Percentiles rank a stretch among this genome's conserved stretches.
Conservation (phyloP, 1,139 yeast genomes). For the Yamadazyma pseudoaaseri region DNA sequence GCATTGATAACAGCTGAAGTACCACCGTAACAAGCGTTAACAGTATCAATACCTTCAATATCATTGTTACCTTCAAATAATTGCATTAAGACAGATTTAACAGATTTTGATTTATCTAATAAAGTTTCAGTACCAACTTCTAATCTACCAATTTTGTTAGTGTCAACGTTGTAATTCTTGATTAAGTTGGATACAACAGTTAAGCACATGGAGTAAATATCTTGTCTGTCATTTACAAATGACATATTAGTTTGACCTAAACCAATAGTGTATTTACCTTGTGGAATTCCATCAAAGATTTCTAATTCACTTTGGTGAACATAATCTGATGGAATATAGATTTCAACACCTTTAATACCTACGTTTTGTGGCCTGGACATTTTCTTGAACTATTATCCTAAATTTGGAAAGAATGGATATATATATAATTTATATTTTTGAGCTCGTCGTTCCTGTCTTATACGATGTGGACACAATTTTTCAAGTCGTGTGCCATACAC, state of each 20-base stretch:
- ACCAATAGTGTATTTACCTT: slow-evolving; percentile 98
- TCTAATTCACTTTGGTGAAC: slow-evolving; percentile 91
- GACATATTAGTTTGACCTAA: slow-evolving; percentile 98
- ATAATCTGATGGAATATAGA: slow-evolving; percentile 79
- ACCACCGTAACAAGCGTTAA: slow-evolving; percentile 99
- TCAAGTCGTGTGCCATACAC: slow-evolving; percentile 4
- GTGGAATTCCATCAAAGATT: slow-evolving; percentile 76
- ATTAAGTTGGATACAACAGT: slow-evolving; percentile 79
- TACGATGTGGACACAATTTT: slow-evolving; percentile 7
- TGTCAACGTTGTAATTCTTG: slow-evolving; percentile 78
- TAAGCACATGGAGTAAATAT: slow-evolving; percentile 86
- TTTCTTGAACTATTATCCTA: neutral
- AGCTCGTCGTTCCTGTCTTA: slow-evolving; percentile 8
- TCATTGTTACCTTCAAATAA: slow-evolving; percentile 86
- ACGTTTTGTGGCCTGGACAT: slow-evolving; percentile 51
- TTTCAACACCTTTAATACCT: slow-evolving; percentile 95
- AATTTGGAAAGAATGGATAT: slow-evolving; percentile 3
- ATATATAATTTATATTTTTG: slow-evolving; percentile 3
- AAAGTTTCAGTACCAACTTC: slow-evolving; percentile 99
- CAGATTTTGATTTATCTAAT: slow-evolving; percentile 95
- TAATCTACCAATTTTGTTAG: slow-evolving; percentile 81
- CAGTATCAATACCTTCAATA: slow-evolving; percentile 93
- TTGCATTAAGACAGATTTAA: slow-evolving; percentile 94
- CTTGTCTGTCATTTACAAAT: slow-evolving; percentile 96
- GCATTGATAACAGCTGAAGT: slow-evolving; percentile 94